phyloP scores from a whole-genome alignment of 352 stramenopile species.

The Globisporangium paddicum region DNA sequence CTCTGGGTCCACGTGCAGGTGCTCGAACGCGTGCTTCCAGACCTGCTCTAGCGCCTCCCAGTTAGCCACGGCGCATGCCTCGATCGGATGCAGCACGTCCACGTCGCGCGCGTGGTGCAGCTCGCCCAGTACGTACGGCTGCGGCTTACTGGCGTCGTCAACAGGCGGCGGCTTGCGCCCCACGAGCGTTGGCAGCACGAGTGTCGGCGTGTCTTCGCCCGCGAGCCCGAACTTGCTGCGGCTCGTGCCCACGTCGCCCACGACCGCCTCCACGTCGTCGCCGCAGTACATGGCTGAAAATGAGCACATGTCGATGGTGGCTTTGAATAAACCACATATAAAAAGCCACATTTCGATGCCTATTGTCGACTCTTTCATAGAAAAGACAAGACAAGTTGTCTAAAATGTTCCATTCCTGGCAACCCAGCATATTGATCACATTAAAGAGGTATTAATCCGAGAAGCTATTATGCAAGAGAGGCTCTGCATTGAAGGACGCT shows the following conservation, averaged over 20 bases:
- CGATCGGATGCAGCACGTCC: constrained; percentile 52
- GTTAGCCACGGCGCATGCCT: constrained; percentile 55
- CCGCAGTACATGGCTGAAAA: constrained; percentile 90
- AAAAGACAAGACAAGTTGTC: too few relatives aligned
- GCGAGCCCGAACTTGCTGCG: constrained; percentile 94
- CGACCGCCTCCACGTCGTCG: constrained; percentile 94
- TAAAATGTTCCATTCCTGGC: too few relatives aligned
- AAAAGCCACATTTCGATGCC: too few relatives aligned
- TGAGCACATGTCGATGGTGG: too few relatives aligned
- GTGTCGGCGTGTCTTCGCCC: constrained; percentile 92
- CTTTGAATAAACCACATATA: too few relatives aligned
- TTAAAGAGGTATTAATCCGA: too few relatives aligned
- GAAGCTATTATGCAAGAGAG: too few relatives aligned
- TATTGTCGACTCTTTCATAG: too few relatives aligned
- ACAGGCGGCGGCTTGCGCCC: constrained; percentile 22
- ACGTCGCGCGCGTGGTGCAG: constrained; percentile 50
- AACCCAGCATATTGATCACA: too few relatives aligned
- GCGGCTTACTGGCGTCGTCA: not conserved
- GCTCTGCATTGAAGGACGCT: too few relatives aligned
- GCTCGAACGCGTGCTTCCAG: constrained; percentile 73
- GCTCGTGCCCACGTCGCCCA: constrained; percentile 91
- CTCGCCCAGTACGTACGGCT: constrained; percentile 42
- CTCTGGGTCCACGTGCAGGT: constrained; percentile 57
- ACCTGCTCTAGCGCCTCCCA: constrained; percentile 87
- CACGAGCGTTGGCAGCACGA: constrained; percentile 79